Base-by-base conservation (phyloP, 148 eudicot genomes). In the Silene latifolia region DNA sequence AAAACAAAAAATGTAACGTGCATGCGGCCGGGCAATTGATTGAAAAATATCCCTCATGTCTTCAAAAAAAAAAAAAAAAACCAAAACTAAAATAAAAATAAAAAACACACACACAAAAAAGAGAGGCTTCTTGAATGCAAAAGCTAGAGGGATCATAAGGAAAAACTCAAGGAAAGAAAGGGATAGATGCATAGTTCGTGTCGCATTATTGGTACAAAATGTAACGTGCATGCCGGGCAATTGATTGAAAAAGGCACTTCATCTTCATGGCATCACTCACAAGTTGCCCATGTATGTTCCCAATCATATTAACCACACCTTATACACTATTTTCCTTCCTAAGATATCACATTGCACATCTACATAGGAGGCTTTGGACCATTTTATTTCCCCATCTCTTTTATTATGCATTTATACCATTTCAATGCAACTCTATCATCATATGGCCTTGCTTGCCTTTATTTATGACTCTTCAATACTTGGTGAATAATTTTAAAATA, bases 281-380 rank as follows among this genome's bases (percentile, higher is more conserved):
- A 77, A 77, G 75, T 48, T 67, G 70, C 44, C 75, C 75, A 71
- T 77, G 75, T 48, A 77, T 71, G 15, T 42, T 32, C 42, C 42
- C 11, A 14, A 62, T 13, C 32, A 10, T 23, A 29, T 64, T 64
- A 32, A 27, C 56, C 56, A 14, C 56, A 51, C 56, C 17, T 11
- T 11, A 3, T 27, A 27, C 29, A 27, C 54, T 48, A 11, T 11
- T 10, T 48, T 11, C 14, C 54, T 12, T 9, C 54, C 54, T 48
- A 10, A 60, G 8, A 62, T 62, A 23, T 62, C 66, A 62, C 35
- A 62, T 29, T 29, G 19, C 53, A 67, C 47, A 67, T 42, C 71
- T 67, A 51, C 71, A 51, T 20, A n/a, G 29, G 56, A 67, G 71
- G 71, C 71, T 67, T 42, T 7, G 54, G 71, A 67, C 71, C 53